Evolutionary conservation across 805 yeast genomes (phyloP), one percentile per base, ranked within the genome.

Genomic region (Kodamaea kaohsiungensis): DNA sequence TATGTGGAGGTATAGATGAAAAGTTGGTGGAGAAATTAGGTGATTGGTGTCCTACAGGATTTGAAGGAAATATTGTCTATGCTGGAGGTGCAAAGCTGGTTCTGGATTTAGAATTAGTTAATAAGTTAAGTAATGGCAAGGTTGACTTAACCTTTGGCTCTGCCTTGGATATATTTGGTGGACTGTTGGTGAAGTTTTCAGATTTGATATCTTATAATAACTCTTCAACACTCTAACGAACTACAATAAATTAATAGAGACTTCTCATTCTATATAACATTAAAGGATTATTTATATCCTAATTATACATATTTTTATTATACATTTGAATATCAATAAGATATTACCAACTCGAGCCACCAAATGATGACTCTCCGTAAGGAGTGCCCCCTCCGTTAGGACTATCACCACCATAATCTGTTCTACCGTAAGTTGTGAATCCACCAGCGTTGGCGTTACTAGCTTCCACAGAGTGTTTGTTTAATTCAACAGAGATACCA

Each of bases 111-210:
- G 76, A 72, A 4, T 72, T 79, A 22, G 98, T 95, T 2, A 69
- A 84, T 8, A 56, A 67, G 45, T 72, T 95, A 63, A 90, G 97
- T 65, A 64, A 71, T 1, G 96, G 96, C 2, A 87, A 81, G 63
- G 97, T 95, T 12, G 98, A 95, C 66, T 76, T 95, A 66, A 95
- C 99, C 0, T 92, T 75, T 65, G 99, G 99, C 1, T 88, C 96
- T 66, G 88, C 98, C 0, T 72, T 95, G 52, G 99, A 95, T 67
- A 90, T 95, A 9, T 95, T 93, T 76, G 99, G 99, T 0, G 99
- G 99, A 0, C 67, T 71, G 4, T 68, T 88, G 52, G 97, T 95
- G 37, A 83, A 76, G 63, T 91, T 91, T 63, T 77, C 76, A 1
- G 97, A 91, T 4, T 83, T 91, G 53, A 85, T 89, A 37, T 63